Conservation (phyloP, 371 early-diverging fungal genomes). For the Apophysomyces sp. region DNA sequence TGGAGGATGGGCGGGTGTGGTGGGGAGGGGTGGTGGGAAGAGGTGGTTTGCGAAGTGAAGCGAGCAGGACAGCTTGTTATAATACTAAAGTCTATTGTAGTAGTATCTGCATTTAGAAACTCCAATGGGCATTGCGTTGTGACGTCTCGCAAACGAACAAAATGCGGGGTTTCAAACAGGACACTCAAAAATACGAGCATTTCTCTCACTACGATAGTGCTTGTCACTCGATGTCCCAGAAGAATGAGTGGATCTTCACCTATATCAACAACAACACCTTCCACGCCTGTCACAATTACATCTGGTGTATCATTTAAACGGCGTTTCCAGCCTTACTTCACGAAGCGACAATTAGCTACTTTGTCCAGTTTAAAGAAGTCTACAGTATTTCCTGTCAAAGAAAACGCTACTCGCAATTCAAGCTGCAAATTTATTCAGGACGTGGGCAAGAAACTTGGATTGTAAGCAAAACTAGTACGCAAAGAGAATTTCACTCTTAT, state of each 20-base stretch:
- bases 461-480: constrained; percentile 23
- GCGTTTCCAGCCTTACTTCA: constrained; percentile 41
- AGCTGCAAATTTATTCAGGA: constrained; percentile 52
- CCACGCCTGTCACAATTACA: constrained; percentile 29
- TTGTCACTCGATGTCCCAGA: not conserved
- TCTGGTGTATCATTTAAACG: constrained; percentile 35
- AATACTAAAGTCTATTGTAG: too few species aligned
- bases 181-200: too few species aligned
- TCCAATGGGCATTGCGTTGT: too few species aligned
- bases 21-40: too few species aligned
- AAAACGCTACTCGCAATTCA: constrained; percentile 26
- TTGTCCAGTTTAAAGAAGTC: constrained; percentile 29
- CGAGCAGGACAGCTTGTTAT: too few species aligned
- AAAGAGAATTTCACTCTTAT: not conserved
- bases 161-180: too few species aligned
- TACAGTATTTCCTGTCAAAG: constrained; percentile 23
- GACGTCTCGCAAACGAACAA: too few species aligned
- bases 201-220: not conserved
- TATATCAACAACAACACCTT: constrained; percentile 21
- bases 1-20: too few species aligned
- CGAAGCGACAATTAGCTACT: constrained; percentile 38
- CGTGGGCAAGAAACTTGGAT: constrained; percentile 48
- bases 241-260: constrained; percentile 26
- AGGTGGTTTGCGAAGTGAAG: too few species aligned
- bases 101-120: too few species aligned